Percentiles rank a stretch among this genome's conserved stretches.
phyloP scores from a whole-genome alignment of 2,329 filamentous ascomycete species.

The Dendryphion nanum region DNA sequence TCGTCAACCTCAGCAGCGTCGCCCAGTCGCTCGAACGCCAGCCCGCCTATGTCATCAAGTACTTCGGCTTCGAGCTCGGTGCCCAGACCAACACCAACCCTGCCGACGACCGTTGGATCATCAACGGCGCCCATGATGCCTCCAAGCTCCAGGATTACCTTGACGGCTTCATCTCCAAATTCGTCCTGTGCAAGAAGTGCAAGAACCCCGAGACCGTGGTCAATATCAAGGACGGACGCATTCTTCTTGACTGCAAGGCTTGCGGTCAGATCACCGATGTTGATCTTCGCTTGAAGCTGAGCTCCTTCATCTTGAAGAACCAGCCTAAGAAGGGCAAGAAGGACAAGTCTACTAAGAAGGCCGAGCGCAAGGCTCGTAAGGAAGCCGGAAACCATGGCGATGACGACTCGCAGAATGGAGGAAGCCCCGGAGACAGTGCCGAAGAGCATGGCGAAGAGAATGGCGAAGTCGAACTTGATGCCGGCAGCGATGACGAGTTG shows the following conservation, averaged over 20 bases:
- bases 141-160: constrained; percentile 96
- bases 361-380: constrained; percentile 80
- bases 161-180: constrained; percentile 97
- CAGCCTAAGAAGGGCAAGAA: constrained; percentile 92
- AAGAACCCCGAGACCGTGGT: constrained; percentile 99
- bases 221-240: constrained; percentile 88
- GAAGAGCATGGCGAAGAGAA: constrained; percentile 65
- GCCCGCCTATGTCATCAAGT: constrained; percentile 96
- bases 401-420: constrained; percentile 53
- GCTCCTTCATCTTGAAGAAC: constrained; percentile 96
- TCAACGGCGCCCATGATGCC: constrained; percentile 96
- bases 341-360: constrained; percentile 93
- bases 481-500: constrained; percentile 87
- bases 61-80: constrained; percentile 98
- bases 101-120: constrained; percentile 98
- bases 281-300: constrained; percentile 91
- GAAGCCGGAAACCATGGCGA: constrained; percentile 60
- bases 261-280: constrained; percentile 92
- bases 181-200: constrained; percentile 99
- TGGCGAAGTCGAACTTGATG: constrained; percentile 65
- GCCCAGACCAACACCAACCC: constrained; percentile 98
- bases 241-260: constrained; percentile 96
- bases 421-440: constrained; percentile 65
- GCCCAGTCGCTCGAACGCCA: constrained; percentile 89
- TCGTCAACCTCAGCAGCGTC: constrained; percentile 94